Base-by-base conservation (phyloP, 352 stramenopile genomes). In the Elongisporangium undulatum region DNA sequence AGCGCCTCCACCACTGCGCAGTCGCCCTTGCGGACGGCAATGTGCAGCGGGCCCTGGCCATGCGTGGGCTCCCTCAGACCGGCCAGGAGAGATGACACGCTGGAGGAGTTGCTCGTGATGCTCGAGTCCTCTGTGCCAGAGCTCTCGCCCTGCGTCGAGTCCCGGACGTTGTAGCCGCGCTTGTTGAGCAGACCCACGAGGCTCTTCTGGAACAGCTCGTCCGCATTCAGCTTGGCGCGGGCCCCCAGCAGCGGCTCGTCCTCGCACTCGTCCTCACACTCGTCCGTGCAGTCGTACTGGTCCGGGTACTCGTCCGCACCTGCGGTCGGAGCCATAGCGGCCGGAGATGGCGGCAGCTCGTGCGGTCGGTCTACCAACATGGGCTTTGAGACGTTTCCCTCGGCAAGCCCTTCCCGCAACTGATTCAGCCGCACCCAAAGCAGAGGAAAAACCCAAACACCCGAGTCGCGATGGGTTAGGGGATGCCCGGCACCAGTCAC, bases 161-260 rank as follows among this genome's bases (percentile, higher is more conserved):
- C 83, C 49, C 78, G 74, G 55, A 94, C 72, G 60, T 94, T 94
- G 68, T 94, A 94, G 59, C 84, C 84, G 56, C 84, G 80, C 57
- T 89, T 90, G 65, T 94, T 94, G 45, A 94, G 71, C 41, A 94
- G 74, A 20, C 77, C 79, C 16, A 92, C 60, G 39, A 94, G 74
- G 57, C 75, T 92, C 39, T 73, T 74, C 51, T 90, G 68, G 60
- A 94, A 87, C 17, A 87, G 57, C 45, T 87, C 81, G 53, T 90
- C 80, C 0, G 78, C 62, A 39, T 65, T 76, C 34, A 63, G 4
- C 51, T 69, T 66, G 52, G 20, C 39, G 19, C 62, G 56, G 48
- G 65, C 41, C 3, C 54, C 53, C 34, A 58, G 62, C 22, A 64
- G 13, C 9, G 66, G 65, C 19, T 45, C 34, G 12, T 45, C 34